Base-by-base conservation (phyloP, 2,329 filamentous ascomycete genomes). In the Microdochium nivale region DNA sequence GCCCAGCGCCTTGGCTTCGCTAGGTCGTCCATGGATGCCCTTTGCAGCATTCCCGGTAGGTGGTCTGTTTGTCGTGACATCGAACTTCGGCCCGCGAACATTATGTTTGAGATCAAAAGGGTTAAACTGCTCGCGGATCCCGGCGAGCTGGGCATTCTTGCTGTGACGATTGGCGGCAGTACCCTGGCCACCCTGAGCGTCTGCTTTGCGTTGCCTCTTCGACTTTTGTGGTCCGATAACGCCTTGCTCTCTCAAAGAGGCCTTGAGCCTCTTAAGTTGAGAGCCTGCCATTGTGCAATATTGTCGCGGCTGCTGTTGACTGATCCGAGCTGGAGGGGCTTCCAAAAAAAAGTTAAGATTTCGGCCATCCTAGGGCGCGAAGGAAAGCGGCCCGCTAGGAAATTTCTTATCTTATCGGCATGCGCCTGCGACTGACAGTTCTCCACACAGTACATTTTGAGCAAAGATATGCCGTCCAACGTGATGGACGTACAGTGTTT, bases 111-210 rank as follows among this genome's bases (percentile, higher is more conserved):
- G 81, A 65, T 99, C 94, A 70, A 99, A 99, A 0, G 94, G 94
- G 67, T 99, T 99, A 80, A 97, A 97, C 59, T 91, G 87, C 63
- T 97, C 91, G 64, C 94, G 87, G 66, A 99, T 96, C 52, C 81
- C 83, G 60, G 88, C 84, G 56, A 99, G 77, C 16, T 90, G 88
- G 52, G 83, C 85, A 63, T 86, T 81, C 64, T 87, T 83, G 66
- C 90, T 83, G 25, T 89, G 78, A 54, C 88, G 84, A 69, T 90
- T 88, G 62, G 92, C 85, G 59, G 71, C 73, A 56, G 79, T 81
- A 56, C 77, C 79, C 52, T 80, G 82, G 49, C 78, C 80, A 68
- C 83, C 83, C 67, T 84, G 83, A 51, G 78, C 81, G 63, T 80
- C 78, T 64, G 87, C 83, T 62, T 88, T 88, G 67, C 88, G 90